Evolutionary conservation across 805 yeast genomes (phyloP), one percentile per base, ranked within the genome.

Genomic region (Kazachstania kunashirensis): DNA sequence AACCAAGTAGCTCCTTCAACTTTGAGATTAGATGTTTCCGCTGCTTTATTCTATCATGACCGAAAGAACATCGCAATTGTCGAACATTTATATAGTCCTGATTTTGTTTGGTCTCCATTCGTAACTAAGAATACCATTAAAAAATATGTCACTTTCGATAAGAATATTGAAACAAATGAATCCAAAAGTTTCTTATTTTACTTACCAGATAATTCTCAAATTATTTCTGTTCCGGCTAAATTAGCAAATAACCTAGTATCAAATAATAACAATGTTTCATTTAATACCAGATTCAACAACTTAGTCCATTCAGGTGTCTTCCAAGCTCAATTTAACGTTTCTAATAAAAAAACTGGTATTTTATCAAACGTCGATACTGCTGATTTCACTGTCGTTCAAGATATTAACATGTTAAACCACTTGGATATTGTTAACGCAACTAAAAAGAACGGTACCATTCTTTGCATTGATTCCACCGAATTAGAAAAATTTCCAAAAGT

Each of bases 261-360:
- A 51, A 79, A 74, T 47, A 72, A 71, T 40, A 53, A 67, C 35
- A 65, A 60, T 29, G 70, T 80, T 39, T 61, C 70, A 36, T 70
- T 73, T 56, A 69, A 81, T 56, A 70, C 81, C 35, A 73, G 73
- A 51, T 84, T 66, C 50, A 95, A 89, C 58, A 86, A 84, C 57
- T 55, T 68, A 25, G 64, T 75, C 12, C 73, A 71, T 35, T 89
- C 88, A 24, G 96, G 96, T 43, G 54, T 74, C 7, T 77, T 78
- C 55, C 84, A 80, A 58, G 71, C 86, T 26, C 83, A 79, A 51
- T 63, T 81, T 34, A 59, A 66, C 19, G 31, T 45, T 25, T 44
- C 55, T 12, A 2, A 46, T 53, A 23, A 42, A 33, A 33, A 42
- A 14, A 38, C 45, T 5, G 43, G 48, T 2, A 15, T 21, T n/a